Evolutionary conservation across 2,329 filamentous ascomycete species (phyloP), one percentile per base, ranked within the genome.

Genomic region (Cladorrhinum sp.): DNA sequence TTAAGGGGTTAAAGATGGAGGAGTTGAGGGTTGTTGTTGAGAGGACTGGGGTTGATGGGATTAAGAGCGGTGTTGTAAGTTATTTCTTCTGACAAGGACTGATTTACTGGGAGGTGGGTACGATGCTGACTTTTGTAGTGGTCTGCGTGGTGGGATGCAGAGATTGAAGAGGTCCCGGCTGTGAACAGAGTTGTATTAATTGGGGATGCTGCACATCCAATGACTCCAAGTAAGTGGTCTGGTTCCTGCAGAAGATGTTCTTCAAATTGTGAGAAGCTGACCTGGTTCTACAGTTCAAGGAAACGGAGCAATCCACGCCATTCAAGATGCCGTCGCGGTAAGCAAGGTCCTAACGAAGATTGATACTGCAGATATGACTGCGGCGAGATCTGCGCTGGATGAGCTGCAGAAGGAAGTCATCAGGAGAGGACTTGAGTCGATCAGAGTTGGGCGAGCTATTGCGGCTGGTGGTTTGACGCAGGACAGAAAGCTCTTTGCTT

Each of bases 141-240:
- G 20, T 27, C 49, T 32, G 48, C 51, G 2, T 66, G 59, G 62
- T 62, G 62, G 50, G 66, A 65, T 45, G 67, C 65, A 18, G 61
- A 77, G 2, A 72, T 75, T 25, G 52, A 16, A 23, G 72, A 76
- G 58, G 75, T 72, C 69, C 73, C 77, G 9, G 70, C 72, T 0
- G 67, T 70, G 27, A 70, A 74, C 3, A 71, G 73, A 12, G 73
- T 75, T 1, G 68, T 75, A 1, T 56, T 81, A 1, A 69, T 79
- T 12, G 79, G 78, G 0, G 79, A 81, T 66, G 75, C 79, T 0
- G 78, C 77, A 0, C 79, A 81, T 67, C 73, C 77, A 1, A 79
- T 79, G 73, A 78, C 77, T 13, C 69, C n/a, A 71, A 78, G 77
- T 79, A 70, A 58, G 76, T 73, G 1, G 0, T 49, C 8, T 4